phyloP scores from a whole-genome alignment of 2,329 filamentous ascomycete species.

The Fusarium coicis region DNA sequence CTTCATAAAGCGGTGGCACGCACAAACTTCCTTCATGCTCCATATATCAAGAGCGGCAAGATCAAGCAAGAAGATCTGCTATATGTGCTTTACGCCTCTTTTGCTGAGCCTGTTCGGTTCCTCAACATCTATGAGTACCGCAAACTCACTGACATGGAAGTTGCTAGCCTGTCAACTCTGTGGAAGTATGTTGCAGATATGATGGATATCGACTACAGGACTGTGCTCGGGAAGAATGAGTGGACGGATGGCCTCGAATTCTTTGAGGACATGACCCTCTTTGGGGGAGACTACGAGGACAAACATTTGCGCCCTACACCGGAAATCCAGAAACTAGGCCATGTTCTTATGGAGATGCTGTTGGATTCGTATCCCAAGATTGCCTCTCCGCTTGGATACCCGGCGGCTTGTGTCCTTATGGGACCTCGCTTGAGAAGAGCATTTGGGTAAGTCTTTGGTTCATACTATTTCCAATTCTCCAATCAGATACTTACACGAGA shows the following conservation, averaged over 20 bases:
- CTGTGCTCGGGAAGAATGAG: constrained; percentile 48
- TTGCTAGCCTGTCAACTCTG: constrained; percentile 72
- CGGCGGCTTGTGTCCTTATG: constrained; percentile 69
- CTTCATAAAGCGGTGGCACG: constrained; percentile 52
- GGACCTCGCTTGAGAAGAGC: constrained; percentile 71
- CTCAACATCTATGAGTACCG: constrained; percentile 77
- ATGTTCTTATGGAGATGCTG: constrained; percentile 69
- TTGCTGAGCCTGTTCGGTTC: constrained; percentile 73
- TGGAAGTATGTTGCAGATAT: constrained; percentile 79
- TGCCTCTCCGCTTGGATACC: constrained; percentile 57
- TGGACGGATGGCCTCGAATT: constrained; percentile 66
- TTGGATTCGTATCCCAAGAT: constrained; percentile 63
- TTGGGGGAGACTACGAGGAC: constrained; percentile 68
- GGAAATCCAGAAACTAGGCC: constrained; percentile 63
- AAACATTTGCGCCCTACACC: constrained; percentile 65
- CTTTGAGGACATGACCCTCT: constrained; percentile 58
- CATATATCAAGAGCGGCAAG: constrained; percentile 50
- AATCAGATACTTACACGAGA: constrained; percentile 22
- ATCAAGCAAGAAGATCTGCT: constrained; percentile 53
- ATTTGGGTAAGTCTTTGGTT: constrained; percentile 66
- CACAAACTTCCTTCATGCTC: constrained; percentile 54
- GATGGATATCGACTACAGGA: constrained; percentile 69
- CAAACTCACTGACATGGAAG: constrained; percentile 71
- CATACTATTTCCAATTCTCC: neutral
- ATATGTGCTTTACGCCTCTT: constrained; percentile 65